These are phyloP conservation scores for Solanum virginianum DNA, from an alignment of 257 asterid species.

Conservation along the genomic window DNA sequence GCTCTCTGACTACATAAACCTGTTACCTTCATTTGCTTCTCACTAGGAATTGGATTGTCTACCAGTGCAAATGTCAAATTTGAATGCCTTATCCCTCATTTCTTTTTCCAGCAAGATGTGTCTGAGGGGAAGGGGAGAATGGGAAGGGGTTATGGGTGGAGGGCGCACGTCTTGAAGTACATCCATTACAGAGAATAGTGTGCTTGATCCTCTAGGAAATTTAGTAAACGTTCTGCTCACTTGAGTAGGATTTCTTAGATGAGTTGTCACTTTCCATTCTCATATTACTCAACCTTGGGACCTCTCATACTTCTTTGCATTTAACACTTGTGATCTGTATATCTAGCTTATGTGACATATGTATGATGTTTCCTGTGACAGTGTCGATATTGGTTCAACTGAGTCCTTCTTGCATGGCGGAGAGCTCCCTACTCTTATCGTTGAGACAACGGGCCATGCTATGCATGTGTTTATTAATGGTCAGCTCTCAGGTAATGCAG, in stretches of 20 bases:
- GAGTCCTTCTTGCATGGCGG: slow-evolving; percentile 73
- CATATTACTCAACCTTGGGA: background rate
- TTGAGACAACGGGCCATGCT: slow-evolving; percentile 73
- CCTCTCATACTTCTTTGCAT: background rate
- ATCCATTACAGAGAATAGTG: background rate
- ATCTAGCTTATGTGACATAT: background rate
- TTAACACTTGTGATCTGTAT: background rate
- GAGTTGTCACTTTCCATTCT: background rate
- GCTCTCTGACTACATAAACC: background rate
- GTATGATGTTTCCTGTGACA: slow-evolving; percentile 10
- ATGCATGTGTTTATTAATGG: slow-evolving; percentile 80
- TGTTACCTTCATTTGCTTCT: background rate
- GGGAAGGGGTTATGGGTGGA: background rate
- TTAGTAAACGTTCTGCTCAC: background rate
- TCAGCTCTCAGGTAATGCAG: slow-evolving; percentile 63
- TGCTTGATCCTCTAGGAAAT: background rate
- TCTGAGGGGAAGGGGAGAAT: background rate
- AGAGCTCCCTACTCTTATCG: slow-evolving; percentile 66
- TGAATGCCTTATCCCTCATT: background rate
- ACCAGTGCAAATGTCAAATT: background rate
- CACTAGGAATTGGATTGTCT: background rate
- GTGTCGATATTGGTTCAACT: slow-evolving; percentile 63
- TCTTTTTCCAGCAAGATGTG: background rate
- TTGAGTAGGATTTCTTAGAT: background rate
- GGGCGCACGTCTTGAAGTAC: background rate